Percentiles rank a stretch among this genome's conserved stretches.
These are phyloP conservation scores for Phyllostachys edulis DNA, from an alignment of 176 grass and related monocot species.

Conservation along the genomic window DNA sequence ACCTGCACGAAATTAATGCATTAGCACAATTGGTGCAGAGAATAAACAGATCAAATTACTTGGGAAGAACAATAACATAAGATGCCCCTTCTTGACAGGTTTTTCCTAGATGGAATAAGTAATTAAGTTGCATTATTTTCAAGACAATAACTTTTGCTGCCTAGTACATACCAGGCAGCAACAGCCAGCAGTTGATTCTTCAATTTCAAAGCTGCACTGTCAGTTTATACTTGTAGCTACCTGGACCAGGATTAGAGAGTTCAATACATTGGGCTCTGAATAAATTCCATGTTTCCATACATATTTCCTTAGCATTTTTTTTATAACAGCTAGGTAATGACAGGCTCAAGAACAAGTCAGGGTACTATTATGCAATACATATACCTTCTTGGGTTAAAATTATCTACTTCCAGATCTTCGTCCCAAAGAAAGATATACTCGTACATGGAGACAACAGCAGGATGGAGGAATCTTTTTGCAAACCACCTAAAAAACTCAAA, in stretches of 20 bases:
- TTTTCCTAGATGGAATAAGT: slow-evolving; percentile 7
- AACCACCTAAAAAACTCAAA: slow-evolving; percentile 72
- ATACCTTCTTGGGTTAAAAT: slow-evolving; percentile 79
- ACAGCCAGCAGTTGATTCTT: slow-evolving; percentile 29
- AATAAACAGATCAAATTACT: slow-evolving; percentile 26
- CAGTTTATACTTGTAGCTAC: slow-evolving; percentile 26
- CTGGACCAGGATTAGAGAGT: slow-evolving; percentile 23
- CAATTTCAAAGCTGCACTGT: slow-evolving; percentile 14
- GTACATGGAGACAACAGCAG: slow-evolving; percentile 71
- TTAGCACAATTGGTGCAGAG: slow-evolving; percentile 21
- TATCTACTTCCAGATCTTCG: slow-evolving; percentile 77
- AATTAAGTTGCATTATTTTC: slow-evolving; percentile 10
- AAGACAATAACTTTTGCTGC: neutral
- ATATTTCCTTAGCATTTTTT: neutral
- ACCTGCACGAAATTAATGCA: slow-evolving; percentile 46
- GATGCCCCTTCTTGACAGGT: neutral
- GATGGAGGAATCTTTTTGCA: slow-evolving; percentile 95
- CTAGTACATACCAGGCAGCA: slow-evolving; percentile 14
- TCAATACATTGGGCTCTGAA: neutral
- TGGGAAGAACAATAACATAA: slow-evolving; percentile 10
- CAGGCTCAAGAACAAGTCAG: neutral
- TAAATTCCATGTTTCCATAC: neutral
- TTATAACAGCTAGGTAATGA: neutral
- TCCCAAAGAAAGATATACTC: slow-evolving; percentile 95
- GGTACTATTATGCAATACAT: slow-evolving; percentile 9